Conservation (phyloP, 2,329 filamentous ascomycete genomes). For the Sporothrix brunneoviolacea region DNA sequence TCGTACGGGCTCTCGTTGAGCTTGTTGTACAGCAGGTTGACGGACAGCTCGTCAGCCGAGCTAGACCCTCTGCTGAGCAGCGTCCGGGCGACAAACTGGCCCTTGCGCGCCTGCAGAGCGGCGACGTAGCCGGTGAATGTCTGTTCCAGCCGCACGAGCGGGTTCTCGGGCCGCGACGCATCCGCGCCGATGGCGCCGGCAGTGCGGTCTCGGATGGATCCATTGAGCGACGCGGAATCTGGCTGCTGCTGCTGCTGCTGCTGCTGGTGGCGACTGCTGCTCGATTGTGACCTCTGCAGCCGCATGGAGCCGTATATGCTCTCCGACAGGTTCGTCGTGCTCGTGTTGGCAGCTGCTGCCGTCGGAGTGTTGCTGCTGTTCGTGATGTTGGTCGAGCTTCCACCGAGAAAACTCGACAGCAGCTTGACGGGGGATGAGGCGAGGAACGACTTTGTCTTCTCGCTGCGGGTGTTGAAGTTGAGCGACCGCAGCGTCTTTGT, state of each 20-base stretch:
- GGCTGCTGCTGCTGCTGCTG: conserved; percentile 9
- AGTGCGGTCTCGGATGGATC: conserved; percentile 45
- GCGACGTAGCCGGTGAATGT: conserved; percentile 79
- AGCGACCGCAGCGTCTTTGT: conserved; percentile 69
- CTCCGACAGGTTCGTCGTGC: conserved; percentile 26
- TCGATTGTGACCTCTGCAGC: conserved; percentile 11
- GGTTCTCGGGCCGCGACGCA: conserved; percentile 54
- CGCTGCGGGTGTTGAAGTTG: conserved; percentile 53
- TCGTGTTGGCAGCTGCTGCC: background rate
- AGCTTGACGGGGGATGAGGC: conserved; percentile 86
- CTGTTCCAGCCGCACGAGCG: conserved; percentile 69
- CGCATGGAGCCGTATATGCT: conserved; percentile 19
- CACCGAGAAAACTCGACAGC: conserved; percentile 72
- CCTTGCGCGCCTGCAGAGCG: conserved; percentile 75
- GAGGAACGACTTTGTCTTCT: conserved; percentile 63
- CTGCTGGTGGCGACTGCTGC: conserved; percentile 24
- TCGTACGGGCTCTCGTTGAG: conserved; percentile 78
- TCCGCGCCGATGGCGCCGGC: conserved; percentile 36
- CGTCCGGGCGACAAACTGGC: conserved; percentile 73
- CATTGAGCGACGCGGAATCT: conserved; percentile 43
- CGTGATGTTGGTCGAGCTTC: conserved; percentile 30
- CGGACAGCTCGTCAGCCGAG: conserved; percentile 66
- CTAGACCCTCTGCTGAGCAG: conserved; percentile 55
- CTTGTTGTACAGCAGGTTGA: conserved; percentile 87
- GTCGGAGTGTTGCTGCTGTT: conserved; percentile 41